These are phyloP conservation scores for Pythium plurisporium DNA, from an alignment of 352 stramenopile species.

Conservation along the genomic window DNA sequence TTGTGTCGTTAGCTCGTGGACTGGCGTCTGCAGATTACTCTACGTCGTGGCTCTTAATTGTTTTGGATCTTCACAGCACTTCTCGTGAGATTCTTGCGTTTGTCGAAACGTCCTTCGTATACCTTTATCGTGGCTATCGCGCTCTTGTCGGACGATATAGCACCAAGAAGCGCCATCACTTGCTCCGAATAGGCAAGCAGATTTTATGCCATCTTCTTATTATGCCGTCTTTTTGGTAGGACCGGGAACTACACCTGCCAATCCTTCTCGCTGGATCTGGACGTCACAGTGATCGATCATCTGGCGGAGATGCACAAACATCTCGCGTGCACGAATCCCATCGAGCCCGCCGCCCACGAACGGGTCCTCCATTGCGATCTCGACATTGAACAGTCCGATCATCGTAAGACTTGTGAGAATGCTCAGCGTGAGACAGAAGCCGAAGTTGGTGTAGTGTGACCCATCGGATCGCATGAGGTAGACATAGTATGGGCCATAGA, in stretches of 20 bases:
- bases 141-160: no score
- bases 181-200: no score
- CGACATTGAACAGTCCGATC: slow-evolving; percentile 87
- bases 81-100: no score
- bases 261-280: slow-evolving; percentile 21
- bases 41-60: no score
- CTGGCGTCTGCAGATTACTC: no score
- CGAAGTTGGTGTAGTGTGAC: slow-evolving; percentile 60
- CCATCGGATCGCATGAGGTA: slow-evolving; percentile 59
- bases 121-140: no score
- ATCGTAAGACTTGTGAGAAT: slow-evolving; percentile 78
- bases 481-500: slow-evolving; percentile 87
- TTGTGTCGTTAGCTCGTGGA: no score
- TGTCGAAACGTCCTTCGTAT: no score
- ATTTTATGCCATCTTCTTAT: neutral
- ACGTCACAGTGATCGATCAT: slow-evolving; percentile 48
- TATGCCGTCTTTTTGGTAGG: neutral
- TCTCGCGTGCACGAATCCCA: slow-evolving; percentile 55
- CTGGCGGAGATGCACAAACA: slow-evolving; percentile 41
- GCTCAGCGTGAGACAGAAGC: slow-evolving; percentile 69
- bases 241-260: neutral
- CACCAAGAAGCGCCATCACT: no score
- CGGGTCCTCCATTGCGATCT: slow-evolving; percentile 79
- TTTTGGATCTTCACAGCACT: no score
- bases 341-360: slow-evolving; percentile 67